These are phyloP conservation scores for Pythium oligandrum DNA, from an alignment of 352 stramenopile genomes.

Conservation along the genomic window DNA sequence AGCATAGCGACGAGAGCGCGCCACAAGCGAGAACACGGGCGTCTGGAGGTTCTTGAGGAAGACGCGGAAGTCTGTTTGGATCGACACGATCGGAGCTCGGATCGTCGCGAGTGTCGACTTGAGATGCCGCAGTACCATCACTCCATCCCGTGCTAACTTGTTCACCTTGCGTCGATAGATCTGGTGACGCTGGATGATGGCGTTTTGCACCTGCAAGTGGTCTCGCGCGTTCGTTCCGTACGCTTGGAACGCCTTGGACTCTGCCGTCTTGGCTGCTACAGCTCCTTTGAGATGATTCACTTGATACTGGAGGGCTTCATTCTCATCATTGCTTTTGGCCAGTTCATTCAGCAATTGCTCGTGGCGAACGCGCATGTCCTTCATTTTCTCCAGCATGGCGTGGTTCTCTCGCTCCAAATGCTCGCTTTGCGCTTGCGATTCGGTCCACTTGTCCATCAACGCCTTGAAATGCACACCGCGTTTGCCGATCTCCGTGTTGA, in stretches of 20 bases:
- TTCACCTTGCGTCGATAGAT: constrained; percentile 52
- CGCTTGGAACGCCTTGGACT: constrained; percentile 67
- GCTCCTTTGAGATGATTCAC: constrained; percentile 68
- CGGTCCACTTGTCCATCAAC: constrained; percentile 72
- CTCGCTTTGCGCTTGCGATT: constrained; percentile 56
- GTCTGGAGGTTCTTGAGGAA: constrained; percentile 45
- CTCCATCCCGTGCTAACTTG: constrained; percentile 33
- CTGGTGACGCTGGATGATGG: constrained; percentile 43
- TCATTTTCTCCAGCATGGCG: constrained; percentile 44
- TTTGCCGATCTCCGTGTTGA: constrained; percentile 52
- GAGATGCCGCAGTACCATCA: constrained; percentile 31
- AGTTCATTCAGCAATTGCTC: constrained; percentile 35
- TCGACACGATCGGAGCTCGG: constrained; percentile 42
- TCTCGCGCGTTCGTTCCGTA: constrained; percentile 60
- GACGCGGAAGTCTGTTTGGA: constrained; percentile 44
- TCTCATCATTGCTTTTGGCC: constrained; percentile 44
- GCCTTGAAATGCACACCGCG: constrained; percentile 52
- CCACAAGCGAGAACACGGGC: constrained; percentile 47
- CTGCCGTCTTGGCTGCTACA: constrained; percentile 60
- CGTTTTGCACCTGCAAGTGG: constrained; percentile 52
- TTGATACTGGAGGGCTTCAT: constrained; percentile 60
- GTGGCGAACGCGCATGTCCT: constrained; percentile 32
- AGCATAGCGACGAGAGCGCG: constrained; percentile 39
- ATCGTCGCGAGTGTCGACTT: constrained; percentile 34
- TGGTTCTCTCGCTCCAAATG: constrained; percentile 50